Percentiles rank a stretch among this genome's conserved stretches.
Evolutionary conservation across 441 rosid species (phyloP).

Genomic region (Lagerstroemia fauriei): DNA sequence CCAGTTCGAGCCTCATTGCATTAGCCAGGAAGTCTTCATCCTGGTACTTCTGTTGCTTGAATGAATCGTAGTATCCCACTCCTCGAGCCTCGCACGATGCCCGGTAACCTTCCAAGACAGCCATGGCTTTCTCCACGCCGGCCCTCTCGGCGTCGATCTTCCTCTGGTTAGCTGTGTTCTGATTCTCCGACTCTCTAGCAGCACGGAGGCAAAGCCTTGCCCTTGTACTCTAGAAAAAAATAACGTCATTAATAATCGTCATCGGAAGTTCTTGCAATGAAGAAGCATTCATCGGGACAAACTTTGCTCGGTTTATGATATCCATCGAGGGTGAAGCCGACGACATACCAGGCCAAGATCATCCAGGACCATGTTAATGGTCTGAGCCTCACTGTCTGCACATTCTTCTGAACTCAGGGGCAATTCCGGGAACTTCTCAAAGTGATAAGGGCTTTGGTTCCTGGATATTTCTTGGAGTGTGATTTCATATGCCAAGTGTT

Average conservation of each 20-base stretch:
- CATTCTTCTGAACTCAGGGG: constrained; percentile 39
- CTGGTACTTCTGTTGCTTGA: constrained; percentile 43
- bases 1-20: constrained; percentile 63
- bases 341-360: constrained; percentile 67
- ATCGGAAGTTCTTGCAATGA: no score
- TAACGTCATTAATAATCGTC: constrained; percentile 3
- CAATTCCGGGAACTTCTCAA: constrained; percentile 39
- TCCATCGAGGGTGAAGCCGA: neutral
- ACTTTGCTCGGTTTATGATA: neutral
- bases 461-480: constrained; percentile 37
- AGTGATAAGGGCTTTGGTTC: constrained; percentile 21
- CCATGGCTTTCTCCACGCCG: constrained; percentile 31
- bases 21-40: constrained; percentile 72
- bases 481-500: constrained; percentile 48
- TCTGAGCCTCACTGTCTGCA: constrained; percentile 21
- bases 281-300: no score
- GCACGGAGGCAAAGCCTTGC: constrained; percentile 60
- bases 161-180: constrained; percentile 40
- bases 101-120: constrained; percentile 44
- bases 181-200: constrained; percentile 60
- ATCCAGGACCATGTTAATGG: constrained; percentile 29
- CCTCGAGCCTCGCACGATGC: constrained; percentile 35
- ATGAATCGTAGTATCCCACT: constrained; percentile 62
- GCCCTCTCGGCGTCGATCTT: constrained; percentile 30
- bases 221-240: constrained; percentile 51